Percentiles rank a stretch among this genome's conserved stretches.
Evolutionary conservation across 2,329 filamentous ascomycete species (phyloP).

Genomic region (Phoma sp.): DNA sequence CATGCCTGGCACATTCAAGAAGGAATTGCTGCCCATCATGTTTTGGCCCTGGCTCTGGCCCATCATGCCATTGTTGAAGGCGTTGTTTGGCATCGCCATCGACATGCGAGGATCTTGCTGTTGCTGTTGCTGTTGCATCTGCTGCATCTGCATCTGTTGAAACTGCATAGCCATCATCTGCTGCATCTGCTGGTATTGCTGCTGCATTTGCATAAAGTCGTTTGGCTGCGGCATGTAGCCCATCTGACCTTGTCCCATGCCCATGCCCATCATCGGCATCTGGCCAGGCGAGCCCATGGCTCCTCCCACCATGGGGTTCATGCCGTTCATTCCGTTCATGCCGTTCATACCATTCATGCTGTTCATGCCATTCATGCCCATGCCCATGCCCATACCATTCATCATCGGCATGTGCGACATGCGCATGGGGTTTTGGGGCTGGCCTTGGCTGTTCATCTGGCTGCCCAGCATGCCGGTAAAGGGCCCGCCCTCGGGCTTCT

Average conservation of each 20-base stretch:
- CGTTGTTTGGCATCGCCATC: constrained; percentile 31
- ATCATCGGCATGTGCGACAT: constrained; percentile 32
- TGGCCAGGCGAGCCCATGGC: constrained; percentile 24
- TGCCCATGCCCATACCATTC: constrained; percentile 18
- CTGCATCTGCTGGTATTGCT: constrained; percentile 72
- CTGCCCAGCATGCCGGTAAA: constrained; percentile 45
- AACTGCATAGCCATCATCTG: constrained; percentile 42
- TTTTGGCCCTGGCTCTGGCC: constrained; percentile 21
- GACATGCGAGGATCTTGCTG: constrained; percentile 34
- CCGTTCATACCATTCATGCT: constrained; percentile 21
- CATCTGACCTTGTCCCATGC: constrained; percentile 34
- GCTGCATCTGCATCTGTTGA: constrained; percentile 51
- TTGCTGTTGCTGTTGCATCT: constrained; percentile 42
- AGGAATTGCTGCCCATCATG: constrained; percentile 26
- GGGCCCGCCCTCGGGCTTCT: constrained; percentile 37
- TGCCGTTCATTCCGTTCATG: constrained; percentile 26
- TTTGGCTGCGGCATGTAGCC: constrained; percentile 73
- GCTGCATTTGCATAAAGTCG: constrained; percentile 81
- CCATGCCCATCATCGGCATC: constrained; percentile 42
- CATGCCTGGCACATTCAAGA: constrained; percentile 35
- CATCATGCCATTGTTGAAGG: constrained; percentile 30
- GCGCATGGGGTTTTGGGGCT: constrained; percentile 29
- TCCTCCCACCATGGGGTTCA: constrained; percentile 37
- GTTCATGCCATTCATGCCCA: constrained; percentile 20
- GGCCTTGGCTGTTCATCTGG: constrained; percentile 41